Conservation (phyloP, 2,329 filamentous ascomycete genomes). For the Arthrobotrys musiformis region DNA sequence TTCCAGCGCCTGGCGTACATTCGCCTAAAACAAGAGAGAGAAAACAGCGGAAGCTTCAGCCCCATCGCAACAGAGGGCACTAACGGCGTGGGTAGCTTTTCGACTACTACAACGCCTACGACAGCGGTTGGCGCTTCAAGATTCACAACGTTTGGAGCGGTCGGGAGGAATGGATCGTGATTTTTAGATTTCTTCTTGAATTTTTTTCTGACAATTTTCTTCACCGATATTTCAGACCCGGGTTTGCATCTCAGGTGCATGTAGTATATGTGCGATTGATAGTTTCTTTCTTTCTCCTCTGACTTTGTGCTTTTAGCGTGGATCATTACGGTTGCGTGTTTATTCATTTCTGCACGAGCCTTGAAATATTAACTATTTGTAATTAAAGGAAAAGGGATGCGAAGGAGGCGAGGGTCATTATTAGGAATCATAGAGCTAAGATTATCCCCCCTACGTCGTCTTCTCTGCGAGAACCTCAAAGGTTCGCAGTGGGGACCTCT, state of each 20-base stretch:
- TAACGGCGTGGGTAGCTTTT: constrained; percentile 24
- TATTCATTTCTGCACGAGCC: constrained; percentile 22
- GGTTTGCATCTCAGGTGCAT: constrained; percentile 9
- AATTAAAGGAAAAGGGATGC: constrained; percentile 18
- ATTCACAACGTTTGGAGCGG: constrained; percentile 34
- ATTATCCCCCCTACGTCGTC: neutral
- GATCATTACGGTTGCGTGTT: constrained; percentile 24
- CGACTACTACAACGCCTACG: constrained; percentile 49
- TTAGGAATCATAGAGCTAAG: neutral
- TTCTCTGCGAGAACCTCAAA: neutral
- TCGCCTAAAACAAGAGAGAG: constrained; percentile 75
- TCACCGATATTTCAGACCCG: neutral
- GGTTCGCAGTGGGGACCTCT: constrained; percentile 47
- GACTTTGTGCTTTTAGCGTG: constrained; percentile 21
- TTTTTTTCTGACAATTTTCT: constrained; percentile 7
- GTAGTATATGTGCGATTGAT: constrained; percentile 7
- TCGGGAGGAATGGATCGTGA: constrained; percentile 19
- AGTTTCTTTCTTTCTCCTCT: neutral
- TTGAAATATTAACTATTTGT: constrained; percentile 45
- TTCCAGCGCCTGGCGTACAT: constrained; percentile 90
- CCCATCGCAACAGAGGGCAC: constrained; percentile 16
- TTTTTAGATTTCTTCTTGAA: neutral
- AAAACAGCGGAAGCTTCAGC: constrained; percentile 58
- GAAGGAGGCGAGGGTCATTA: constrained; percentile 25
- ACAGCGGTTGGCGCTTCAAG: constrained; percentile 47